Evolutionary conservation across 108 stramenopile genomes (phyloP), one percentile per base, ranked within the genome.

Genomic region (Nitzschia sp.): DNA sequence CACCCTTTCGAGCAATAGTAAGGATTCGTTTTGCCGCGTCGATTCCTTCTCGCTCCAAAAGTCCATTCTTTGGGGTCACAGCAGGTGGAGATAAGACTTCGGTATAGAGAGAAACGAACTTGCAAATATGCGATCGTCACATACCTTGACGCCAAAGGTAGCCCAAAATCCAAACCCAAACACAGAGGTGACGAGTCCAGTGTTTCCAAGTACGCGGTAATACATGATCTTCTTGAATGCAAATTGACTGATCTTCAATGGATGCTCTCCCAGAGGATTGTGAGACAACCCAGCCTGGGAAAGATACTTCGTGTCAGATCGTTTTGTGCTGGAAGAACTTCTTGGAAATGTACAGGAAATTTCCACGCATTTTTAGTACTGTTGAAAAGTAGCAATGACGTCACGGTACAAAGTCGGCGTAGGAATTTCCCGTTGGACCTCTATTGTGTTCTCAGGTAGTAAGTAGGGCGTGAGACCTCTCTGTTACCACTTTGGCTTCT

Each of bases 111-210:
- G 14, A 6, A 48, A 48, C 17, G 6, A 6, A 48, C 2, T 2
- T 17, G 17, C 46, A 48, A 48, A 17, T 17, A 17, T 5, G 6
- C 46, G n/a, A 17, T 15, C 14, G n/a, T 6, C 14, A 14, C 41
- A 54, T 21, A 53, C 70, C 66, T 71, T 71, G 34, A 67, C 65
- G 22, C 77, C 77, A 61, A 73, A 73, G n/a, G 71, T 78, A 7
- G 77, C 77, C 77, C 77, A 78, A 24, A 78, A 78, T 12, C 77
- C 77, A 61, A 67, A 78, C 17, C 69, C 53, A 22, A 78, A 57
- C 53, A 67, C 65, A 38, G 65, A 67, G 7, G 65, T 67, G 25
- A 67, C 48, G 39, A 67, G 34, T 29, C 65, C 65, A 14, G 65
- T 67, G 40, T 67, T 67, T 41, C 65, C 65, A 11, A 67, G 65